Evolutionary conservation across 2,329 filamentous ascomycete genomes (phyloP), one percentile per base, ranked within the genome.

Genomic region (Penicillium sp.): DNA sequence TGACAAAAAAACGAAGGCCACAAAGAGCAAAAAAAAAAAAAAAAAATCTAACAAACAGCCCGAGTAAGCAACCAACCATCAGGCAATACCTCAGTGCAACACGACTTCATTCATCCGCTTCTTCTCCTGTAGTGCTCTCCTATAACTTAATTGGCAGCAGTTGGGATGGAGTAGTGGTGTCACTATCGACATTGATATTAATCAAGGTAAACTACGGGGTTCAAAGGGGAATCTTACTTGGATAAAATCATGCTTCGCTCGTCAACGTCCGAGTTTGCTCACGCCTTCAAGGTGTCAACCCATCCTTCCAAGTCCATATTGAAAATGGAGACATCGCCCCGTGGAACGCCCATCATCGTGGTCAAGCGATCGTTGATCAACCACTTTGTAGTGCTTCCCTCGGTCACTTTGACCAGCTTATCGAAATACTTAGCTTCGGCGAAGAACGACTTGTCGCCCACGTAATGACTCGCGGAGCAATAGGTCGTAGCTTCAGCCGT

Each of bases 301-400:
- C 47, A 50, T n/a, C n/a, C 47, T 25, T 37, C 13, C 33, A 50
- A 27, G 15, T 38, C 33, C 17, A 50, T 50, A 21, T 37, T 50
- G 15, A 50, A 38, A 23, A 50, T 50, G 5, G 47, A 50, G 8
- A 50, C 33, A 50, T 38, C 33, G 12, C 47, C 47, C 4, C 21
- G 21, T 17, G 47, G 47, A 50, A 50, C 47, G 8, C 47, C 33
- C 47, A 50, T 50, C 47, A 50, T 50, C 5, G 47, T 50, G 21
- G 47, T 50, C 47, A 50, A 23, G 47, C 47, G 47, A n/a, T 50
- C 8, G 4, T 21, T 23, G 9, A 38, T 27, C 47, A 25, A n/a
- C 47, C 47, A 38, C 19, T 27, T 25, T 3, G 23, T 17, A 13
- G 13, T 38, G 13, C 4, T 25, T 38, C 19, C 31, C 19, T 50